A percentile compares a stretch with the other conserved stretches of the same genome.
Conservation (phyloP, 345 rosid species). For the Lepidium africanum region DNA sequence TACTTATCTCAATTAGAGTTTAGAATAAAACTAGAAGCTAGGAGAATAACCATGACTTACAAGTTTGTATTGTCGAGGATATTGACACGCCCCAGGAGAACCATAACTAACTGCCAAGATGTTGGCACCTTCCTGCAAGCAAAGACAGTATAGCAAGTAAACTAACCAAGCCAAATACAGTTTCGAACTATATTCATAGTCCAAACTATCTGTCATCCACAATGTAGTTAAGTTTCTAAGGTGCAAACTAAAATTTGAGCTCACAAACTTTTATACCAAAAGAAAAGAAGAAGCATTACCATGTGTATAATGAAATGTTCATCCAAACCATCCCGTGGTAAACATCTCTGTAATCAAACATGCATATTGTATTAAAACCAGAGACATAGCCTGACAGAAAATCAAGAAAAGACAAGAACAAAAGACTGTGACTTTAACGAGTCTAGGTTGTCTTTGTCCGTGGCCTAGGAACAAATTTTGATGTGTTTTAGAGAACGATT, state of each 20-base stretch:
- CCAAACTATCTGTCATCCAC: background rate
- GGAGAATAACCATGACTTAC: conserved; percentile 38
- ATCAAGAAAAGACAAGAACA: background rate
- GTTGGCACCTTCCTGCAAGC: conserved; percentile 68
- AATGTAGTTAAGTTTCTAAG: background rate
- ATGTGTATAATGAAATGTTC: conserved; percentile 81
- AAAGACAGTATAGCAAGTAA: background rate
- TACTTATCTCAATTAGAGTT: background rate
- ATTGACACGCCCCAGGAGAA: conserved; percentile 68
- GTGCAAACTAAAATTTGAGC: background rate
- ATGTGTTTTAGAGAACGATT: background rate
- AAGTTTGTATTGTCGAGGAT: conserved; percentile 64
- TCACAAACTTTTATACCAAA: background rate
- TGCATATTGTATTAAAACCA: background rate
- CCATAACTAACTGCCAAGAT: conserved; percentile 82
- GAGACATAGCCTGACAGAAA: background rate
- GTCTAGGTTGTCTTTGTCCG: background rate
- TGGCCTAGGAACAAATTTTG: background rate
- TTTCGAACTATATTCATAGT: background rate
- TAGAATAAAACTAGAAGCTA: background rate
- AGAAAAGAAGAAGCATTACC: conserved; percentile 36
- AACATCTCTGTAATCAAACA: conserved; percentile 63
- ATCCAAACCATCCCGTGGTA: conserved; percentile 72
- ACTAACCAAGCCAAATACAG: background rate
- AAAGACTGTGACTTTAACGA: background rate